These are phyloP conservation scores for Fragaria vesca DNA, from an alignment of 306 rosid genomes.

Conservation along the genomic window DNA sequence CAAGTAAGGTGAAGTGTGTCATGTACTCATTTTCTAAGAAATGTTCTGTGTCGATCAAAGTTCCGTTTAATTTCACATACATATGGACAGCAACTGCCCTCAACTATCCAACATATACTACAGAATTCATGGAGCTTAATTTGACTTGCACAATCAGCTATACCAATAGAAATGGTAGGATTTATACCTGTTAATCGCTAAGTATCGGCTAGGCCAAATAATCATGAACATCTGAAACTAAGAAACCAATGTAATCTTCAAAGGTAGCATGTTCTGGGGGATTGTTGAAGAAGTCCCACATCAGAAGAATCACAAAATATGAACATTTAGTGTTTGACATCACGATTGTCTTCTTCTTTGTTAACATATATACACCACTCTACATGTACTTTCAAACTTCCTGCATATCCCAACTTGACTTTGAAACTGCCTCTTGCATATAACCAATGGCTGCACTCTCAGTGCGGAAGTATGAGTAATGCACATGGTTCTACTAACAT, in stretches of 20 bases:
- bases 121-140: slow-evolving; percentile 25
- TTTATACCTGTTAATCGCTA: not conserved
- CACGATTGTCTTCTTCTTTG: slow-evolving; percentile 24
- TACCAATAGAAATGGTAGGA: slow-evolving; percentile 20
- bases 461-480: slow-evolving; percentile 30
- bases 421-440: slow-evolving; percentile 46
- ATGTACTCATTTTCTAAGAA: no score
- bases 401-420: slow-evolving; percentile 38
- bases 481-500: slow-evolving; percentile 40
- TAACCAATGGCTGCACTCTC: slow-evolving; percentile 40
- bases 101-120: not conserved
- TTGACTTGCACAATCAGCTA: not conserved
- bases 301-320: not conserved
- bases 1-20: no score
- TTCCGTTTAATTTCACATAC: no score
- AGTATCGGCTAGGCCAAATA: slow-evolving; percentile 9
- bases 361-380: slow-evolving; percentile 48
- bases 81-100: not conserved
- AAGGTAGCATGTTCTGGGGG: not conserved
- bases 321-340: not conserved
- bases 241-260: slow-evolving; percentile 19
- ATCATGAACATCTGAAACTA: slow-evolving; percentile 22
- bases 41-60: no score
- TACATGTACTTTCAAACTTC: slow-evolving; percentile 47
- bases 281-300: not conserved